phyloP scores from a whole-genome alignment of 208 protist species.

The Willaertia magna region DNA sequence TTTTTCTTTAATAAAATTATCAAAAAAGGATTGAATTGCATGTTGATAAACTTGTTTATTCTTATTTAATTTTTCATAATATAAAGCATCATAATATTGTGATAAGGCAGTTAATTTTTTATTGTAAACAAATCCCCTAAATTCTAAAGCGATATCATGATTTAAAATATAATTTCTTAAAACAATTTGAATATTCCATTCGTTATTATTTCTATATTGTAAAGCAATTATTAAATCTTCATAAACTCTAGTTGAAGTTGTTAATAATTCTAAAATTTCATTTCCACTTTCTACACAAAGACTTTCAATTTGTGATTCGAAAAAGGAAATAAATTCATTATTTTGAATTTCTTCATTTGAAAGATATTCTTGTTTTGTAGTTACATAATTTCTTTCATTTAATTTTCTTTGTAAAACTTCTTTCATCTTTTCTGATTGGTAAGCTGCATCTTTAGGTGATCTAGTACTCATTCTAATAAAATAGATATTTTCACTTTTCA shows the following conservation, averaged over 20 bases:
- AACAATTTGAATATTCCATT: neutral
- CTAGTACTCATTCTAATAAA: neutral
- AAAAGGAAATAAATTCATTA: neutral
- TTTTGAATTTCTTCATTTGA: neutral
- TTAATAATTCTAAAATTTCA: neutral
- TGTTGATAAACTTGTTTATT: neutral
- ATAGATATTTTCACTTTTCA: neutral
- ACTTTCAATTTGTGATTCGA: neutral
- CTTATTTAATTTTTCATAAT: neutral
- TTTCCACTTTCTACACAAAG: neutral
- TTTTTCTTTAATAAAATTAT: neutral
- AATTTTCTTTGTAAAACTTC: neutral
- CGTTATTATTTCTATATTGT: neutral
- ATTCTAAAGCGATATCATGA: neutral
- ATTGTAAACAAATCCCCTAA: neutral
- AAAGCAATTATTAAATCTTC: neutral
- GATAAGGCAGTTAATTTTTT: neutral
- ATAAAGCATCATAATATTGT: neutral
- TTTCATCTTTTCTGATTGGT: neutral
- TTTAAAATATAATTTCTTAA: neutral
- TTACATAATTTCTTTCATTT: neutral
- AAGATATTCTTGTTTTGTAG: neutral
- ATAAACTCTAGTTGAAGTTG: neutral
- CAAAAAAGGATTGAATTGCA: neutral
- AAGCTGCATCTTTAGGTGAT: neutral